These are phyloP conservation scores for Eucalyptus sp. DNA, from an alignment of 345 rosid species.

Conservation along the genomic window DNA sequence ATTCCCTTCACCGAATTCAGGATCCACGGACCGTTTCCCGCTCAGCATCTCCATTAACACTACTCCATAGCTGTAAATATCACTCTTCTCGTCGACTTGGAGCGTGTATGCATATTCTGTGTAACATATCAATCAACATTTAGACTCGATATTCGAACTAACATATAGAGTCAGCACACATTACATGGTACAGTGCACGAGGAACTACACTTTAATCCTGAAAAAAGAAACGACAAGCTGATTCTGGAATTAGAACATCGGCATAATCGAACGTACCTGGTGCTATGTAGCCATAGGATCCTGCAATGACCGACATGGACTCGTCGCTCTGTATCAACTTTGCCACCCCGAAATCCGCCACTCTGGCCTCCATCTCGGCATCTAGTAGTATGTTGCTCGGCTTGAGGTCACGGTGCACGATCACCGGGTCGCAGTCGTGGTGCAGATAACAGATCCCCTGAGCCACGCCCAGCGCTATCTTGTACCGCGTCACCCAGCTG, in stretches of 20 bases:
- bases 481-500: conserved; percentile 78
- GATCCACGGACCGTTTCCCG: conserved; percentile 73
- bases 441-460: conserved; percentile 98
- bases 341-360: conserved; percentile 97
- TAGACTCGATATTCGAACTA: neutral
- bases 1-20: conserved; percentile 90
- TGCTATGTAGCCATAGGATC: conserved; percentile 98
- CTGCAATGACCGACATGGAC: conserved; percentile 99
- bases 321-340: conserved; percentile 80
- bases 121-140: neutral
- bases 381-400: conserved; percentile 87
- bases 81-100: conserved; percentile 95
- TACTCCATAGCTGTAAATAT: conserved; percentile 90
- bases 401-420: conserved; percentile 93
- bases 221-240: neutral
- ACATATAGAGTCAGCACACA: neutral
- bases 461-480: conserved; percentile 92
- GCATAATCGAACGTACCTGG: conserved; percentile 43
- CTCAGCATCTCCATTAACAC: conserved; percentile 75
- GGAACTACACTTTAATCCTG: neutral
- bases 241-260: neutral
- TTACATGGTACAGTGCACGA: neutral
- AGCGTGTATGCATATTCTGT: conserved; percentile 92
- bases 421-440: conserved; percentile 96
- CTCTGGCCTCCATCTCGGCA: conserved; percentile 92